These are phyloP conservation scores for Mycena galericulata DNA, from an alignment of 768 basidiomycete genomes.

Conservation along the genomic window DNA sequence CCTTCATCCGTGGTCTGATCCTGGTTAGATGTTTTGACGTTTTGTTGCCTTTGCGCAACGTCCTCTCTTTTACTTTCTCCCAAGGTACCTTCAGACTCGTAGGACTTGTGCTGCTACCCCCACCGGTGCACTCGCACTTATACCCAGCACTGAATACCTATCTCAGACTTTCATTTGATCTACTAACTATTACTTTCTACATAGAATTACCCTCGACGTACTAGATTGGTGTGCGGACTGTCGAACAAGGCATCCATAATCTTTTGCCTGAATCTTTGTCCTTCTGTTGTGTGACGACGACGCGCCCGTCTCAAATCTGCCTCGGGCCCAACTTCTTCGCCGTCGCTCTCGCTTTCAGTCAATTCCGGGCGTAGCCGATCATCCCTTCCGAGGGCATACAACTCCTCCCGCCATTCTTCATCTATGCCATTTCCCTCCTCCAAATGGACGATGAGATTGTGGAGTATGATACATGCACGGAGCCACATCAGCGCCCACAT, in stretches of 20 bases:
- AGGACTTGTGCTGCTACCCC: too few relatives aligned
- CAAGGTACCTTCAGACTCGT: too few relatives aligned
- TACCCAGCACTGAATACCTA: too few relatives aligned
- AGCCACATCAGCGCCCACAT: constrained; percentile 34
- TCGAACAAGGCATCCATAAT: not conserved
- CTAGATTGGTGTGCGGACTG: too few relatives aligned
- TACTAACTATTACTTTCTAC: too few relatives aligned
- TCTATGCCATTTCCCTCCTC: not conserved
- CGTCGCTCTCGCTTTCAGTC: not conserved
- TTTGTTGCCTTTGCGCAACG: too few relatives aligned
- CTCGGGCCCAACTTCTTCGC: not conserved
- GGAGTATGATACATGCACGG: constrained; percentile 34
- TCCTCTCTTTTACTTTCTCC: too few relatives aligned
- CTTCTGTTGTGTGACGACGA: not conserved
- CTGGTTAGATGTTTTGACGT: too few relatives aligned
- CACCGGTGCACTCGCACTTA: too few relatives aligned
- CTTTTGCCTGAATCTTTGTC: not conserved
- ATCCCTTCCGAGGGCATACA: not conserved
- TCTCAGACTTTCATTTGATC: too few relatives aligned
- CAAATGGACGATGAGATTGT: constrained; percentile 34
- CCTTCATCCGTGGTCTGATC: too few relatives aligned
- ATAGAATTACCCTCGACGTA: too few relatives aligned
- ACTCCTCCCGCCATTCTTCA: not conserved
- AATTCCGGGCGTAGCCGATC: not conserved
- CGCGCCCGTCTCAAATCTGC: not conserved